Base-by-base conservation (phyloP, 2,329 filamentous ascomycete species). In the Fusarium incarnatum region DNA sequence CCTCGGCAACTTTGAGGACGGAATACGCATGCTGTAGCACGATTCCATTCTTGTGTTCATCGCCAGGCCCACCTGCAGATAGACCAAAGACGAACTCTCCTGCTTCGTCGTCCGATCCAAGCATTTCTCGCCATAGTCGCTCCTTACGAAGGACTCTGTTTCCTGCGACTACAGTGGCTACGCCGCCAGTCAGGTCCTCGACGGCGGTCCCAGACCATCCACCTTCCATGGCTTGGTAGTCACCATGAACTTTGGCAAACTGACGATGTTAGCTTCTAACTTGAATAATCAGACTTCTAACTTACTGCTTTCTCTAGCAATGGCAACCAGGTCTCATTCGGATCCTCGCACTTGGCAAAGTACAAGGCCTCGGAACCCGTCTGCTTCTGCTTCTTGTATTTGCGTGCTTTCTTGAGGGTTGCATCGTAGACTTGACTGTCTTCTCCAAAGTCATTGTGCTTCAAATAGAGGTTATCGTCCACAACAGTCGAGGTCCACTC, bases 231-330 rank as follows among this genome's bases (percentile, higher is more conserved):
- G 90, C 84, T 27, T 84, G 85, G 66, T 91, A 94, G 73, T 93
- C 91, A 4, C 90, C 91, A 66, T 93, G 91, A 1, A 89, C 88
- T 76, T 94, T 94, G n/a, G 91, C 91, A 74, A 91, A 93, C 8
- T 77, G 18, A 1, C 22, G n/a, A 34, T 3, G 12, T 76, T 34
- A 76, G 60, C 8, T 30, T 20, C 4, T 5, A 3, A n/a, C 6
- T 25, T 15, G 6, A 4, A 1, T 11, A 13, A 16, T 7, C n/a
- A 0, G 6, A 18, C 1, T 6, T 11, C 9, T 3, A n/a, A 73
- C 75, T 63, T 53, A 77, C 75, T 23, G 91, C 91, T 76, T 93
- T 93, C 73, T 93, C 91, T 3, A 93, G 83, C 48, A 93, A 79
- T 0, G 91, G 91, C 23, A 93, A 82, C 91, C 91, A 93, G 0